Evolutionary conservation across 139 green algal species (phyloP), one percentile per base, ranked within the genome.

Genomic region (Volvox reticuliferus): DNA sequence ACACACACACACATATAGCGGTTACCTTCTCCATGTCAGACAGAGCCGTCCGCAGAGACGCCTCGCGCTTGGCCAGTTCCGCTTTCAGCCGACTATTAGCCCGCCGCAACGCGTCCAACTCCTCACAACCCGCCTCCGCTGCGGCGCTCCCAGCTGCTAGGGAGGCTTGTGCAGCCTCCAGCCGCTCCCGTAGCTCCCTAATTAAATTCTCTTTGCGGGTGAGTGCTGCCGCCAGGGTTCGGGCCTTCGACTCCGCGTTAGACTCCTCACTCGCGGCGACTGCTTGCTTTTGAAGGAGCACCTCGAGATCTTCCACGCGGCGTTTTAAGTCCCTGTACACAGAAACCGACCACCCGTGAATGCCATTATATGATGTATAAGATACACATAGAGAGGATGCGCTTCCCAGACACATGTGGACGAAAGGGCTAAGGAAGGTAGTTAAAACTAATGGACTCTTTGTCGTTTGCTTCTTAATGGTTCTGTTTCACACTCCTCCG

Each of bases 141-240:
- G 44, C 90, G 18, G 65, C 78, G 50, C 78, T 73, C 33, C 77
- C 83, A 2, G 50, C 86, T 19, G 1, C 65, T 67, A 55, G 35
- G 33, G 71, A 65, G 68, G 71, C 77, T 67, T 86, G 35, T 21
- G 68, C 65, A n/a, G 88, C 82, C 73, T 93, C 87, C 82, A 94
- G 32, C 30, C 89, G 79, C 67, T 94, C 86, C 14, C 93, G 93
- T 55, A 92, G 37, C 87, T 95, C 94, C 50, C 44, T 83, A 16
- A 95, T 6, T 12, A 92, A 18, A 0, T 79, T 87, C 0, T 97
- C 95, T 91, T 95, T 96, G 81, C 94, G 90, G 14, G 76, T 78
- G 1, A 94, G 55, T 14, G 82, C 90, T 24, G 92, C 94, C 33
- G 93, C 82, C 61, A 83, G 85, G 22, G 44, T 28, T 32, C 26